Percentiles rank a stretch among this genome's conserved stretches.
phyloP scores from a whole-genome alignment of 345 rosid species.

The Carallia pectinifolia region DNA sequence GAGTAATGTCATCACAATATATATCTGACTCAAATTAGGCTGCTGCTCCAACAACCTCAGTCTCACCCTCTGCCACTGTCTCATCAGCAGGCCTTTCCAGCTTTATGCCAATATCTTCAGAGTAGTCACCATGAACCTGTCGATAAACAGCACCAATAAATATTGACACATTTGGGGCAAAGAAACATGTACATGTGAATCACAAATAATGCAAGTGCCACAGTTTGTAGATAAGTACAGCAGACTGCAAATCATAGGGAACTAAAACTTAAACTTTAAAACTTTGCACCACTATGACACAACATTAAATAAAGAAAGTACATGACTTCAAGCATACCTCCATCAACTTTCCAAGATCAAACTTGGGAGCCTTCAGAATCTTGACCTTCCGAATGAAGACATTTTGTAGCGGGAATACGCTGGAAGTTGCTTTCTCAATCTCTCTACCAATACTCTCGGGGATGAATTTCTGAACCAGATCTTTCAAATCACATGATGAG shows the following conservation, averaged over 20 bases:
- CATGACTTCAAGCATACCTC: slow-evolving; percentile 38
- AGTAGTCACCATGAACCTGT: slow-evolving; percentile 83
- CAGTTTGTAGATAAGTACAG: not conserved
- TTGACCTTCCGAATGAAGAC: slow-evolving; percentile 91
- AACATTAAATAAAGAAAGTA: not conserved
- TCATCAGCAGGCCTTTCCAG: slow-evolving; percentile 85
- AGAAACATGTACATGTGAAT: not conserved
- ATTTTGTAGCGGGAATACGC: slow-evolving; percentile 85
- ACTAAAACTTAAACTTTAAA: not conserved
- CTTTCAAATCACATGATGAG: slow-evolving; percentile 90
- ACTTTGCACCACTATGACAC: no score
- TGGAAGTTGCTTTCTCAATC: slow-evolving; percentile 77
- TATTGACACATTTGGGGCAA: no score
- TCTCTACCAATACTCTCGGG: slow-evolving; percentile 87
- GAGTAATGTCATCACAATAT: no score
- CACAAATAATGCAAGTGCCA: no score
- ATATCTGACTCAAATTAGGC: no score
- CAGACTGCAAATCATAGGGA: no score
- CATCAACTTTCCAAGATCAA: slow-evolving; percentile 98
- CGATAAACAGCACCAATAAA: not conserved
- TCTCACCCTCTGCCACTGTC: slow-evolving; percentile 45
- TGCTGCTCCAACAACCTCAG: slow-evolving; percentile 34
- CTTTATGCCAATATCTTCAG: slow-evolving; percentile 82
- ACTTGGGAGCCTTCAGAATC: slow-evolving; percentile 91
- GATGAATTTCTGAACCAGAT: slow-evolving; percentile 69